Evolutionary conservation across 1,284 basidiomycete genomes (phyloP).

Genomic region (Tilletia indica): DNA sequence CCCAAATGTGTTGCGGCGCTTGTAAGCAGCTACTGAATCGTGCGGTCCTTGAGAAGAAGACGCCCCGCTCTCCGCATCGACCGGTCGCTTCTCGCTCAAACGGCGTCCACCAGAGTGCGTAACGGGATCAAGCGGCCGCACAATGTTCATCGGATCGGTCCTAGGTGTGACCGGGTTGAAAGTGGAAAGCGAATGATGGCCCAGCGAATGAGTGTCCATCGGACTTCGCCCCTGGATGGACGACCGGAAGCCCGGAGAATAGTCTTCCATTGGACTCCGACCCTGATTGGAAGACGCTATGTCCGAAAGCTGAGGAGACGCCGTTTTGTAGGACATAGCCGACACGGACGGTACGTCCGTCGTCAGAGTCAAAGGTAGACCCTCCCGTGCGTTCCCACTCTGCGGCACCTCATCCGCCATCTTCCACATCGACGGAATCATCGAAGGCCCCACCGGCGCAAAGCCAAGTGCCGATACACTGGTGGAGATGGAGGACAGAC

Average conservation of each 20-base stretch:
- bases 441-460: background rate
- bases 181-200: background rate
- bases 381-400: background rate
- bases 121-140: background rate
- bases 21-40: background rate
- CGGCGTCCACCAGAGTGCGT: background rate
- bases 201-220: background rate
- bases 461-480: too few species aligned
- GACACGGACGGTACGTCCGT: background rate
- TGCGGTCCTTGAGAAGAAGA: background rate
- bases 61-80: background rate
- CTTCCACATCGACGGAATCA: background rate
- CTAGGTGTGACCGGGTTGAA: background rate
- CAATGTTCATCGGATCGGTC: background rate
- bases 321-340: background rate
- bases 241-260: background rate
- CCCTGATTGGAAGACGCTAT: background rate
- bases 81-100: background rate
- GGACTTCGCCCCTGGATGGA: background rate
- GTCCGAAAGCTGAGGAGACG: background rate
- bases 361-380: background rate
- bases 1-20: slow-evolving; percentile 13
- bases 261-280: background rate
- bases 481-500: too few species aligned
- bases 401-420: background rate